Base-by-base conservation (phyloP, 192 early-diverging fungal genomes). In the Helicostylum pulchrum region DNA sequence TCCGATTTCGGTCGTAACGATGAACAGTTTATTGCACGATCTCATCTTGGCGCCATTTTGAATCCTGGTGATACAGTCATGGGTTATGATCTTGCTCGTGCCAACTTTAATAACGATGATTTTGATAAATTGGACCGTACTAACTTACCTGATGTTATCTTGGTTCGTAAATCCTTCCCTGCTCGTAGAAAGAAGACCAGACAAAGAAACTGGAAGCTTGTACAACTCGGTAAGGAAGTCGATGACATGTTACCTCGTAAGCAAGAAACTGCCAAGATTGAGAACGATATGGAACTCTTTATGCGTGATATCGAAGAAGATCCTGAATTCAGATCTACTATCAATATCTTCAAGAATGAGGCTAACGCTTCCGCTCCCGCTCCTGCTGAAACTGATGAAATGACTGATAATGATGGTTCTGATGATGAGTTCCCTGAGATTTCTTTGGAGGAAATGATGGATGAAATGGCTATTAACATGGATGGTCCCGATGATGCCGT, bases 251-350 rank as follows among this genome's bases (percentile, higher is more conserved):
- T 81, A 11, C 85, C 85, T 66, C 81, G 80, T 45, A 93, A 93
- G 68, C 80, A 87, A 64, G 94, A 95, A 30, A 75, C 81, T 71
- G 85, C 84, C 47, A 81, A 83, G 66, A 84, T 87, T 49, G 94
- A 97, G 57, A 76, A 88, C 47, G 97, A 99, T 77, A 92, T 90
- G 71, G 97, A 99, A 75, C 70, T 91, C 67, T 99, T 99, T 82
- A 78, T 97, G 88, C 88, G 94, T 67, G 97, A 99, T 79, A 80
- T 99, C 52, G 97, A 99, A 78, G 97, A 99, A 78, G 97, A 99
- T 81, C 83, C 93, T 26, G 97, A 99, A 79, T 84, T 98, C 61
- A 84, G 97, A 57, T 88, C 90, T 66, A 92, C 91, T 69, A 79
- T 99, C 66, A 96, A 99, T 66, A 83, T 99, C 48, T 99, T 94